Percentiles rank a stretch among this genome's conserved stretches.
These are phyloP conservation scores for Bothriochloa decipiens DNA, from an alignment of 176 grass and related monocot species.

Conservation along the genomic window DNA sequence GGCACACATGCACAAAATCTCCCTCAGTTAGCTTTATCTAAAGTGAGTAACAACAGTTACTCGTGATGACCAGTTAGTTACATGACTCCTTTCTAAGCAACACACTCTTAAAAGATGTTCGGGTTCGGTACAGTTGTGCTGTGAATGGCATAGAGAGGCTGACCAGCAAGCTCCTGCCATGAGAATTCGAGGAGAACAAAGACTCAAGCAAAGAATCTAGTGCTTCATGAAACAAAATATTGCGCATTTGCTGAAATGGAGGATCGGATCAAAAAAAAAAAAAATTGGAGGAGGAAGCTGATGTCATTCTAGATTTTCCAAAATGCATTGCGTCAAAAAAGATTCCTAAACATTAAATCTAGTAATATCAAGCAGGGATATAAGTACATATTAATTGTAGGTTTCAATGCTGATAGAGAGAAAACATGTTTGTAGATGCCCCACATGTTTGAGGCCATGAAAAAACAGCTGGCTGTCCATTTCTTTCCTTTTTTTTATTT, in stretches of 20 bases:
- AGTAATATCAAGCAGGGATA: not conserved
- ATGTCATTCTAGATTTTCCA: not conserved
- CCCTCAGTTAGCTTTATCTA: constrained; percentile 40
- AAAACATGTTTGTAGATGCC: constrained; percentile 21
- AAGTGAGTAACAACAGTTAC: constrained; percentile 48
- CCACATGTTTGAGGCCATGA: constrained; percentile 43
- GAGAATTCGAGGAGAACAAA: constrained; percentile 16
- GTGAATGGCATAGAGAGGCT: constrained; percentile 33
- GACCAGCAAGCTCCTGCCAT: constrained; percentile 8
- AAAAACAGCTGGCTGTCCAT: constrained; percentile 7
- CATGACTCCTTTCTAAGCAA: constrained; percentile 58
- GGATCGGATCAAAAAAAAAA: too few relatives aligned
- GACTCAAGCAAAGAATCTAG: constrained; percentile 42
- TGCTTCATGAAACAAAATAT: not conserved
- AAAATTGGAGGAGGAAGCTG: too few relatives aligned
- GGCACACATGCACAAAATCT: constrained; percentile 17
- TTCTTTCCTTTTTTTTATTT: constrained; percentile 2
- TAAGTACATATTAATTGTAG: not conserved
- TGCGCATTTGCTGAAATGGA: not conserved
- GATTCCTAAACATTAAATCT: not conserved
- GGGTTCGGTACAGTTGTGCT: constrained; percentile 43
- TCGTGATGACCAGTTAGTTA: constrained; percentile 45
- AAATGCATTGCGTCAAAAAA: not conserved
- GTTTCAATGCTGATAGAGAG: not conserved
- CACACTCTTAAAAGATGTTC: constrained; percentile 52